These are phyloP conservation scores for Liquidambar formosana DNA, from an alignment of 164 flowering plant species.

Conservation along the genomic window DNA sequence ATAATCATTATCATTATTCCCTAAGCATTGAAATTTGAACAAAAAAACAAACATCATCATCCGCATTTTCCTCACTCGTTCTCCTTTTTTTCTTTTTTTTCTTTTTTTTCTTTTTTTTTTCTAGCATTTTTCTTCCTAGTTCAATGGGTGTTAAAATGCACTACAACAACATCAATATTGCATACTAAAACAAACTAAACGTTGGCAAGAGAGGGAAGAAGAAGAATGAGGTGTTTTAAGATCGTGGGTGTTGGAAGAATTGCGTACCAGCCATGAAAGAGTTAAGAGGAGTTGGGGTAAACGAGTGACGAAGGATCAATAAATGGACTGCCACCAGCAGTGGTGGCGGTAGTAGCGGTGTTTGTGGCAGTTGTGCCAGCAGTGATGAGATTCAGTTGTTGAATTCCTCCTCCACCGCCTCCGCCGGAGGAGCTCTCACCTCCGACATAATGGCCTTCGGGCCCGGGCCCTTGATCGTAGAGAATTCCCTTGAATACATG, in stretches of 20 bases:
- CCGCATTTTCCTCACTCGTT: neutral
- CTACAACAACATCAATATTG: conserved; percentile 7
- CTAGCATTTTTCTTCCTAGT: neutral
- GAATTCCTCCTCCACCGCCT: conserved; percentile 30
- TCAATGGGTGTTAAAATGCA: conserved; percentile 11
- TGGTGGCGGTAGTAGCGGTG: conserved; percentile 1
- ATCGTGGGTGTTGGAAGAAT: conserved; percentile 63
- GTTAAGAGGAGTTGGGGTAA: conserved; percentile 56
- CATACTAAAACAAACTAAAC: neutral
- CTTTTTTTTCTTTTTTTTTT: neutral
- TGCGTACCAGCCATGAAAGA: conserved; percentile 65
- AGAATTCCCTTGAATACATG: conserved; percentile 88
- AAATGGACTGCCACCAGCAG: conserved; percentile 17
- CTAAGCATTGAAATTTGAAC: conserved; percentile 13
- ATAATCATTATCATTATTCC: conserved; percentile 1
- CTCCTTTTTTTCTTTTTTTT: neutral
- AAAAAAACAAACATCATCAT: conserved; percentile 5
- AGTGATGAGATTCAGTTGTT: conserved; percentile 41
- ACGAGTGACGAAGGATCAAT: conserved; percentile 63
- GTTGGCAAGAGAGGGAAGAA: neutral
- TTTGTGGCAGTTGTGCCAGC: conserved; percentile 16
- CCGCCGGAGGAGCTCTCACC: conserved; percentile 53
- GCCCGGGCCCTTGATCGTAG: conserved; percentile 87
- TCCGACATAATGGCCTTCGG: conserved; percentile 36
- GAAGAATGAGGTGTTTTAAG: conserved; percentile 25